Conservation (phyloP, 1,284 basidiomycete genomes). For the Boletus sp. region DNA sequence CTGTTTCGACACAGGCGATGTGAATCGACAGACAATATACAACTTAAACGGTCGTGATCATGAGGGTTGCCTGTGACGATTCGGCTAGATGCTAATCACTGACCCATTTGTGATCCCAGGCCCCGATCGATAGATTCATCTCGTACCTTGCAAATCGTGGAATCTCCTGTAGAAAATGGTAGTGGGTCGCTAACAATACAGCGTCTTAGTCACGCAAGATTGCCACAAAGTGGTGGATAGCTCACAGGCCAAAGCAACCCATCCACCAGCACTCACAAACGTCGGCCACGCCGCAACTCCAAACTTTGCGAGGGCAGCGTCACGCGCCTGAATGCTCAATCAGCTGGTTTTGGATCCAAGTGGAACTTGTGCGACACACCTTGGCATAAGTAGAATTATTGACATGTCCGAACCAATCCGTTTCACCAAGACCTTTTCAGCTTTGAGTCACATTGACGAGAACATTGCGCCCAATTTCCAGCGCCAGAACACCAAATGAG, state of each 20-base stretch:
- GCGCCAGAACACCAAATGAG: not conserved
- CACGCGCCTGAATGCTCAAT: slow-evolving; percentile 39
- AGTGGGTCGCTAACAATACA: slow-evolving; percentile 59
- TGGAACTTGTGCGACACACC: slow-evolving; percentile 39
- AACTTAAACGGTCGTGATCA: slow-evolving; percentile 12
- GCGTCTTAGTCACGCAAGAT: not conserved
- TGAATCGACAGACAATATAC: slow-evolving; percentile 35
- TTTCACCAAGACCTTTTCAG: slow-evolving; percentile 61
- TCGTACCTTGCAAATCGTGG: slow-evolving; percentile 73
- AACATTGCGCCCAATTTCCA: not conserved
- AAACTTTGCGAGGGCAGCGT: slow-evolving; percentile 46
- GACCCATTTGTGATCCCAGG: slow-evolving; percentile 89
- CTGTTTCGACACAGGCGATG: slow-evolving; percentile 12
- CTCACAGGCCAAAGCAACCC: slow-evolving; percentile 68
- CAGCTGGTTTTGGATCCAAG: not conserved
- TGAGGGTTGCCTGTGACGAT: slow-evolving; percentile 5
- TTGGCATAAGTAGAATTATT: slow-evolving; percentile 78
- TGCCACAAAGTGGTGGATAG: not conserved
- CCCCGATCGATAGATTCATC: slow-evolving; percentile 62
- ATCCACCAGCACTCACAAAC: slow-evolving; percentile 65
- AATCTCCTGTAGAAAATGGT: slow-evolving; percentile 76
- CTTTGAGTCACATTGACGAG: slow-evolving; percentile 8
- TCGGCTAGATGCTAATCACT: slow-evolving; percentile 22
- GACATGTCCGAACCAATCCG: slow-evolving; percentile 69
- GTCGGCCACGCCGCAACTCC: slow-evolving; percentile 58